Percentiles rank a stretch among this genome's conserved stretches.
Conservation (phyloP, 805 yeast species). For the Blastobotrys parvus region DNA sequence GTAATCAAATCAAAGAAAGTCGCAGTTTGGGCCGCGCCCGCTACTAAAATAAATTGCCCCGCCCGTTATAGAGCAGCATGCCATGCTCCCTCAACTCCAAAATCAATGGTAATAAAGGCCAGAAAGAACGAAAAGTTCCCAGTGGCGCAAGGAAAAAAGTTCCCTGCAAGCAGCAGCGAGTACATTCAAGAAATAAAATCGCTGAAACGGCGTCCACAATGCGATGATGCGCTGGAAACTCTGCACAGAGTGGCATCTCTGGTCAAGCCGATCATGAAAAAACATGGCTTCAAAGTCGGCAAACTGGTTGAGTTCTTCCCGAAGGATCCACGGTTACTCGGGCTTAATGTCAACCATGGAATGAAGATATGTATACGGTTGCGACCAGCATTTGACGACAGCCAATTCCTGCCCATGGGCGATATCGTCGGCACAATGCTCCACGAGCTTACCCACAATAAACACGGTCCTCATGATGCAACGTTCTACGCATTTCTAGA, state of each 20-base stretch:
- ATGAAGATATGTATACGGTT: constrained; percentile 62
- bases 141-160: too few relatives aligned
- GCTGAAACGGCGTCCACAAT: constrained; percentile 38
- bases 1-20: too few relatives aligned
- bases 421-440: constrained; percentile 73
- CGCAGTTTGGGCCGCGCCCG: too few relatives aligned
- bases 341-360: constrained; percentile 77
- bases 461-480: constrained; percentile 71
- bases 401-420: constrained; percentile 48
- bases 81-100: too few relatives aligned
- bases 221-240: constrained; percentile 47
- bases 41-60: too few relatives aligned
- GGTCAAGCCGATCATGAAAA: constrained; percentile 74
- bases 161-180: constrained; percentile 7
- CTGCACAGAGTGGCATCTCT: constrained; percentile 57
- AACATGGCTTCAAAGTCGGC: constrained; percentile 56
- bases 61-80: too few relatives aligned
- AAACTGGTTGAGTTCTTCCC: constrained; percentile 78
- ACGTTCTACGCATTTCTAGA: constrained; percentile 60
- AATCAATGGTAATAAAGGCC: too few relatives aligned
- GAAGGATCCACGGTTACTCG: constrained; percentile 52
- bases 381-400: constrained; percentile 47
- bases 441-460: constrained; percentile 82
- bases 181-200: constrained; percentile 25
- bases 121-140: neutral